These are phyloP conservation scores for Gynochthodes officinalis DNA, from an alignment of 257 asterid species.

Conservation along the genomic window DNA sequence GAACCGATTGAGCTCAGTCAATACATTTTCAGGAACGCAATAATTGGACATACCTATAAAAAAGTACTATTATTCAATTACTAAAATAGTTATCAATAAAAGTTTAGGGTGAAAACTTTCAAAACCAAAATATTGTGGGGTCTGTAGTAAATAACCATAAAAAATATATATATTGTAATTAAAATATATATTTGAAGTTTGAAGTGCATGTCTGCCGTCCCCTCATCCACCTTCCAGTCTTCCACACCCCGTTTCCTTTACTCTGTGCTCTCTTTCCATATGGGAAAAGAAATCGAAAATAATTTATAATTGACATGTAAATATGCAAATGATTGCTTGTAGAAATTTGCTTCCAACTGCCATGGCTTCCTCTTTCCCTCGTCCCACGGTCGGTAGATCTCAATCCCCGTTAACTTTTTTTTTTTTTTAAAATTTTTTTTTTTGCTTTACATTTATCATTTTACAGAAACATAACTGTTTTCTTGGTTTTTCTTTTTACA, in stretches of 20 bases:
- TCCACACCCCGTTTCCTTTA: neutral
- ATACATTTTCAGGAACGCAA: too few species aligned
- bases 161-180: too few species aligned
- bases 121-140: too few species aligned
- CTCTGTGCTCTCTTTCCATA: neutral
- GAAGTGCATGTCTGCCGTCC: too few species aligned
- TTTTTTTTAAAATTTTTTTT: neutral
- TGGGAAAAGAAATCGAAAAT: neutral
- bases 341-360: slow-evolving; percentile 12
- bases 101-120: too few species aligned
- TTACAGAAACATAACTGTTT: neutral
- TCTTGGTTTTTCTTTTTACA: neutral
- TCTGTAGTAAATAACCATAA: too few species aligned
- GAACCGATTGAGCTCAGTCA: too few species aligned
- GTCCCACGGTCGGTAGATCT: slow-evolving; percentile 20
- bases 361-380: slow-evolving; percentile 30
- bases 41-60: too few species aligned
- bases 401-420: too few species aligned
- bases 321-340: slow-evolving; percentile 16
- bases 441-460: neutral
- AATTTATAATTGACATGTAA: neutral
- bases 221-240: neutral
- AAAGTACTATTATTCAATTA: too few species aligned
- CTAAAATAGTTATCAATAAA: too few species aligned
- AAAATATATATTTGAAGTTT: too few species aligned